phyloP scores from a whole-genome alignment of 176 grass and related monocot species.

The Phoenix dactylifera region DNA sequence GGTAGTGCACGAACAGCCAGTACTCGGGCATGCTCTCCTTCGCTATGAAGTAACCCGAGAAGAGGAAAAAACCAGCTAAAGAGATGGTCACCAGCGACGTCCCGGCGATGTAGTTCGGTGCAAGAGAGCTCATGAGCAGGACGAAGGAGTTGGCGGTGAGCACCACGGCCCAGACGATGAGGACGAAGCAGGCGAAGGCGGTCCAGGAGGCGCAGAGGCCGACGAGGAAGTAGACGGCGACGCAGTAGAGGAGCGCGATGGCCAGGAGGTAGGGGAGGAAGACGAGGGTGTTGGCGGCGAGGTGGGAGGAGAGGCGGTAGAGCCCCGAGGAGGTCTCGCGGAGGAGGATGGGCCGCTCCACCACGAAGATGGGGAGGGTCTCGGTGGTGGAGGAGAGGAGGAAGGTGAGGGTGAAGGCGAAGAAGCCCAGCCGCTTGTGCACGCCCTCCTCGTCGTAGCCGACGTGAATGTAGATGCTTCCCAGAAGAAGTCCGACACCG shows the following conservation, averaged over 20 bases:
- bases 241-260: constrained; percentile 69
- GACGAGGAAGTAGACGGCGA: constrained; percentile 70
- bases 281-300: constrained; percentile 52
- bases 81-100: constrained; percentile 73
- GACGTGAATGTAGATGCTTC: constrained; percentile 74
- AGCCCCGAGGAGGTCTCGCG: constrained; percentile 64
- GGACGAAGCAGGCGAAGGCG: constrained; percentile 61
- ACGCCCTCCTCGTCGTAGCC: constrained; percentile 51
- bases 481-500: constrained; percentile 65
- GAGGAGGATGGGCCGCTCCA: constrained; percentile 79
- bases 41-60: constrained; percentile 92
- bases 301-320: constrained; percentile 81
- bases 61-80: constrained; percentile 86
- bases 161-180: constrained; percentile 75
- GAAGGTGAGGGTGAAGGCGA: constrained; percentile 97
- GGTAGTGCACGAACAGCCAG: constrained; percentile 95
- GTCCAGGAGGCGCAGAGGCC: constrained; percentile 55
- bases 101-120: constrained; percentile 90
- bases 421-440: constrained; percentile 77
- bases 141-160: constrained; percentile 86
- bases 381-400: constrained; percentile 82
- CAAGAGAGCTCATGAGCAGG: constrained; percentile 68
- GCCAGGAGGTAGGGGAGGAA: constrained; percentile 87
- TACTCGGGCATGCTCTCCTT: constrained; percentile 78
- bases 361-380: constrained; percentile 80